Conservation (phyloP, 2,329 filamentous ascomycete genomes). For the Teratosphaeria pseudoeucalypti region DNA sequence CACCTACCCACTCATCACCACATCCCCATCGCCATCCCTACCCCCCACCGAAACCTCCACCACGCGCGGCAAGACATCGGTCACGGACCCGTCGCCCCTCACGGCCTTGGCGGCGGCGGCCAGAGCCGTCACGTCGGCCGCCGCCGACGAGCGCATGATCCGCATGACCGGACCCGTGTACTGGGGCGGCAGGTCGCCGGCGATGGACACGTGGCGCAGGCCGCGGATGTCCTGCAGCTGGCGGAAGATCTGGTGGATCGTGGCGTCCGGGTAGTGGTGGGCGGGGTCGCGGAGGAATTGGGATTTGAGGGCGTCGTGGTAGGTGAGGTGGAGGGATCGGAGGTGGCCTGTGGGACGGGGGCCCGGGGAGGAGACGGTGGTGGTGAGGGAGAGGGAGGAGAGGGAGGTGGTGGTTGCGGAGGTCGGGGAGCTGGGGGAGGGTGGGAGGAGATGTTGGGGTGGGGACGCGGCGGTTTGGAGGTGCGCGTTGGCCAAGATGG, state of each 20-base stretch:
- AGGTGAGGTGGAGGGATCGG: constrained; percentile 12
- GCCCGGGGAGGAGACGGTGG: background rate
- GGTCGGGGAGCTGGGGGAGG: background rate
- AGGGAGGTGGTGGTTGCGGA: background rate
- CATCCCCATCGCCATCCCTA: background rate
- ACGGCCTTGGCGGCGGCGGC: constrained; percentile 1
- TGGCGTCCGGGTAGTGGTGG: constrained; percentile 15
- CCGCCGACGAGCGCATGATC: constrained; percentile 9
- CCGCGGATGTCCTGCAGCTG: constrained; percentile 12
- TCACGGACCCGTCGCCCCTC: background rate
- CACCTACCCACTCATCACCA: background rate
- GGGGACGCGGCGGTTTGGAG: background rate
- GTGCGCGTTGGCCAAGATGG: constrained; percentile 3
- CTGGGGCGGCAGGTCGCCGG: constrained; percentile 15
- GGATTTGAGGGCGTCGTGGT: constrained; percentile 12
- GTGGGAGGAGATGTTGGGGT: background rate
- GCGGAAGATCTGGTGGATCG: constrained; percentile 12
- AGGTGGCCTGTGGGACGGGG: constrained; percentile 2
- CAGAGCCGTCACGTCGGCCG: constrained; percentile 6
- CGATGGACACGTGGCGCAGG: constrained; percentile 13
- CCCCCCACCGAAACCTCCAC: constrained; percentile 2
- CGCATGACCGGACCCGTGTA: constrained; percentile 11
- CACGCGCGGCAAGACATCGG: background rate
- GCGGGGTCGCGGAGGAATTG: constrained; percentile 4
- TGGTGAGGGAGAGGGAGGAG: background rate